Base-by-base conservation (phyloP, 495 filamentous ascomycete genomes). In the Hypoxylon lienhwacheense region DNA sequence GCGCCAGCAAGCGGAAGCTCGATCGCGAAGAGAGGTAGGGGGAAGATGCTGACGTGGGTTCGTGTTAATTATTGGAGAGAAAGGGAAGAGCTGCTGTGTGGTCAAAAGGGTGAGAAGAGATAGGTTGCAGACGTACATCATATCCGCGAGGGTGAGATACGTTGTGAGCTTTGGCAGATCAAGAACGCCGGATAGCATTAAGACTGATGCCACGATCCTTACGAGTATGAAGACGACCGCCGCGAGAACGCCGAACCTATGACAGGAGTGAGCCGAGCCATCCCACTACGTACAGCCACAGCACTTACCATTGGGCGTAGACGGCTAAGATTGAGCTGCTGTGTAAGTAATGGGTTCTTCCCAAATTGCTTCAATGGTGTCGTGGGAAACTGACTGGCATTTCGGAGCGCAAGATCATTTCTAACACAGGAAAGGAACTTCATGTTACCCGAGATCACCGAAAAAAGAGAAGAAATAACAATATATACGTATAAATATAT, bases 241-340 rank as follows among this genome's bases (percentile, higher is more conserved):
- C 8, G 45, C 22, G 20, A 58, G 34, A 21, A 58, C 17, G 4
- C 25, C 32, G 16, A 45, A 16, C 54, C 54, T 58, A 19, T n/a
- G n/a, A n/a, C 2, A 11, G 34, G 5, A 6, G 7, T 22, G 17
- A 46, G 39, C 11, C 36, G 25, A 44, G 29, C 8, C 26, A 34
- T 10, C 5, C 22, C 24, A 12, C 19, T 16, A 46, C 2, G 34
- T n/a, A n/a, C n/a, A n/a, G n/a, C n/a, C n/a, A n/a, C n/a, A n/a
- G n/a, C n/a, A n/a, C n/a, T 47, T 58, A 58, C 54, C 54, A 58
- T 52, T 58, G 54, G 15, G 31, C 54, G 15, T 58, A 58, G 1
- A 58, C 41, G 14, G 54, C 54, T 58, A 39, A 7, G 25, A 11
- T 32, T 10, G 7, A 41, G 5, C 12, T 25, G 21, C 17, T 41